phyloP scores from a whole-genome alignment of 495 filamentous ascomycete genomes.

The Podospora fimiseda region DNA sequence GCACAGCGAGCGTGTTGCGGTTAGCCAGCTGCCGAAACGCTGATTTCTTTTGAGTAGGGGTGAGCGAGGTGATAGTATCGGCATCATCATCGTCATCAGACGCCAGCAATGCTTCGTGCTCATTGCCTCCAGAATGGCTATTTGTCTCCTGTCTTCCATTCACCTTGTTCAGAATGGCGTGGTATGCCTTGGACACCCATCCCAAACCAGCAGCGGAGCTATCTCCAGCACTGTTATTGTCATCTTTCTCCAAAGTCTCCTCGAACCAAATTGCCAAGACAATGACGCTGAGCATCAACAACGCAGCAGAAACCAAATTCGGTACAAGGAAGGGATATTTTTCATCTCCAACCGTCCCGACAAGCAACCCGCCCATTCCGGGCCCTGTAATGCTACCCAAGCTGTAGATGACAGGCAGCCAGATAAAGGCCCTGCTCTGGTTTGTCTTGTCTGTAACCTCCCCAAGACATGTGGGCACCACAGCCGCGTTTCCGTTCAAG shows the following conservation, averaged over 20 bases:
- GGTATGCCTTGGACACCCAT: slow-evolving; percentile 5
- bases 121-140: slow-evolving; percentile 23
- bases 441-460: slow-evolving; percentile 94
- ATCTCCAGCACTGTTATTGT: slow-evolving; percentile 24
- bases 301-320: slow-evolving; percentile 64
- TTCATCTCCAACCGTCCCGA: slow-evolving; percentile 48
- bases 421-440: slow-evolving; percentile 84
- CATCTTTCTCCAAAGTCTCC: slow-evolving; percentile 76
- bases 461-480: slow-evolving; percentile 87
- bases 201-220: slow-evolving; percentile 2
- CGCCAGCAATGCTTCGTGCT: slow-evolving; percentile 20
- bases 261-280: slow-evolving; percentile 72
- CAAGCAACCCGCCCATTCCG: slow-evolving; percentile 76
- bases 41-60: slow-evolving; percentile 28
- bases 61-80: slow-evolving; percentile 24
- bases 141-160: slow-evolving; percentile 29
- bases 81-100: slow-evolving; percentile 19
- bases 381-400: slow-evolving; percentile 90
- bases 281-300: slow-evolving; percentile 68
- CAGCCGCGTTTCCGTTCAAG: slow-evolving; percentile 79
- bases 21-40: slow-evolving; percentile 55
- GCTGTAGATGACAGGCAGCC: slow-evolving; percentile 88
- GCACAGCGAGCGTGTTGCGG: slow-evolving; percentile 71
- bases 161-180: slow-evolving; percentile 20
- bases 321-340: slow-evolving; percentile 77